These are phyloP conservation scores for Colletotrichum theobromicola DNA, from an alignment of 2,329 filamentous ascomycete species.

Conservation along the genomic window DNA sequence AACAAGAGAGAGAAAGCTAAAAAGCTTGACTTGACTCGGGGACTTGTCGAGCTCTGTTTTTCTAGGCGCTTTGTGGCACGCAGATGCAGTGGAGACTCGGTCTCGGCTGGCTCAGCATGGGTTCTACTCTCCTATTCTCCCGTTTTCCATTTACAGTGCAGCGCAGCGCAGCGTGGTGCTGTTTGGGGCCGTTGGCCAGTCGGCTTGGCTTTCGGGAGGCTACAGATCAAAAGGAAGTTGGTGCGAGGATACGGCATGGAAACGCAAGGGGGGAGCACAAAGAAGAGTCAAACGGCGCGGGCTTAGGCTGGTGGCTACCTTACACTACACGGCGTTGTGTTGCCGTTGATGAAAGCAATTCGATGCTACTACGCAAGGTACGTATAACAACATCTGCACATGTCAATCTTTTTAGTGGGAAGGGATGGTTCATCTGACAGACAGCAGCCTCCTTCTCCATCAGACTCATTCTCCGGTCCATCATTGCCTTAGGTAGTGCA, in stretches of 20 bases:
- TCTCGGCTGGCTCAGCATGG: too few relatives aligned
- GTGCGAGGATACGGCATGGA: background rate
- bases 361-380: too few relatives aligned
- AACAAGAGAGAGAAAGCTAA: background rate
- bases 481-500: too few relatives aligned
- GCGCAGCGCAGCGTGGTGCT: background rate
- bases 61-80: background rate
- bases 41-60: background rate
- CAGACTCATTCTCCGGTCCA: background rate
- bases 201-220: background rate
- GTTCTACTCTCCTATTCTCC: background rate
- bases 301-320: background rate
- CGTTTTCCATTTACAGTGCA: background rate
- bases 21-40: background rate
- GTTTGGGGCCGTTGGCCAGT: background rate
- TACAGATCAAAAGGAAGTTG: background rate
- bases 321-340: background rate
- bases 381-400: too few relatives aligned
- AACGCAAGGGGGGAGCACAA: background rate
- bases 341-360: background rate
- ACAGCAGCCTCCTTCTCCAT: background rate
- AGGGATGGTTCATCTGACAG: background rate
- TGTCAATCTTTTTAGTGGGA: background rate
- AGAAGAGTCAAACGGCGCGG: background rate
- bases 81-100: too few relatives aligned